phyloP scores from a whole-genome alignment of 2,329 filamentous ascomycete genomes.

The Phoma herbarum region DNA sequence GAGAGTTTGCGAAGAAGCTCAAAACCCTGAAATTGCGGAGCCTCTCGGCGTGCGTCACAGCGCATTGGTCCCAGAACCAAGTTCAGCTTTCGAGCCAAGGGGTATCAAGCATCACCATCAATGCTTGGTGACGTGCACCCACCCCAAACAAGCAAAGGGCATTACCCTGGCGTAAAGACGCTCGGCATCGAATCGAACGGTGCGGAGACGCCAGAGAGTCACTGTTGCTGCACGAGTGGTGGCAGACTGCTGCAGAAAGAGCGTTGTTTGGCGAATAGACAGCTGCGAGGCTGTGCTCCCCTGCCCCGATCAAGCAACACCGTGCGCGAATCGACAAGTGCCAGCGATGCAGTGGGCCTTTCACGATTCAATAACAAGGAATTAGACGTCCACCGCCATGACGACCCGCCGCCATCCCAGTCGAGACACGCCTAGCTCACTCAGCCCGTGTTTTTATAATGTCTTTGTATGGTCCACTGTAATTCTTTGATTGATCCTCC shows the following conservation, averaged over 20 bases:
- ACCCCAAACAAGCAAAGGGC: slow-evolving; percentile 15
- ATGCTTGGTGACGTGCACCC: slow-evolving; percentile 41
- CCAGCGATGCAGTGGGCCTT: slow-evolving; percentile 16
- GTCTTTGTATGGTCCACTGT: slow-evolving; percentile 7
- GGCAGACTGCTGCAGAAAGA: slow-evolving; percentile 12
- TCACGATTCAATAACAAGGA: slow-evolving; percentile 34
- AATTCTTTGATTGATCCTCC: slow-evolving; percentile 8
- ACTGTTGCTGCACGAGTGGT: slow-evolving; percentile 11
- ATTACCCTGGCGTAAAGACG: not conserved
- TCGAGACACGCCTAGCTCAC: slow-evolving; percentile 15
- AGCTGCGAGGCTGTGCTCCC: slow-evolving; percentile 14
- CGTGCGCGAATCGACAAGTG: slow-evolving; percentile 18
- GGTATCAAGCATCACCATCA: slow-evolving; percentile 34
- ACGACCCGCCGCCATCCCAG: slow-evolving; percentile 24
- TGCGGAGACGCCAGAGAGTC: slow-evolving; percentile 2
- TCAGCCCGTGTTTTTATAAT: slow-evolving; percentile 18
- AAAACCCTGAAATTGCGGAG: slow-evolving; percentile 20
- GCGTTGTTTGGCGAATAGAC: slow-evolving; percentile 17
- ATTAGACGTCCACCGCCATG: slow-evolving; percentile 28
- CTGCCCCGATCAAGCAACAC: slow-evolving; percentile 18
- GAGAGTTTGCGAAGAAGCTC: slow-evolving; percentile 7
- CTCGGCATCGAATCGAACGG: slow-evolving; percentile 11
- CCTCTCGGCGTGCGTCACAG: slow-evolving; percentile 20
- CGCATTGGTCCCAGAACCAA: slow-evolving; percentile 28
- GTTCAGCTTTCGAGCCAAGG: slow-evolving; percentile 30